Percentiles rank a stretch among this genome's conserved stretches.
Conservation (phyloP, 2,329 filamentous ascomycete species). For the Penicillium sp. region DNA sequence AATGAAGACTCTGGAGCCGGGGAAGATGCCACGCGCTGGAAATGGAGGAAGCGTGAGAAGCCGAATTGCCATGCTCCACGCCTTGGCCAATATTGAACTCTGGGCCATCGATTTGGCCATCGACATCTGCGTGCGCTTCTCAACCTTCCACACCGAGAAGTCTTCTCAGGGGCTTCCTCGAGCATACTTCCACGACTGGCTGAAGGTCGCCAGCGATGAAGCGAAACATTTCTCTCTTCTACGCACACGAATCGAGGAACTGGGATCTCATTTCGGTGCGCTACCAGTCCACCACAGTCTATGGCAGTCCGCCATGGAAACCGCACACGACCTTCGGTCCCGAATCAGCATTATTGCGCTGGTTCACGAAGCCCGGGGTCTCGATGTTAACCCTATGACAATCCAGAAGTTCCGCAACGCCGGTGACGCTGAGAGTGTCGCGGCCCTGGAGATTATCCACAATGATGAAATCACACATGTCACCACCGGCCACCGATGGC, state of each 20-base stretch:
- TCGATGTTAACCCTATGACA: conserved; percentile 48
- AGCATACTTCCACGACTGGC: conserved; percentile 48
- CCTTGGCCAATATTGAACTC: conserved; percentile 48
- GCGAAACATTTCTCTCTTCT: conserved; percentile 49
- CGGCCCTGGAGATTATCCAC: conserved; percentile 43
- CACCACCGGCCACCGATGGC: conserved; percentile 47
- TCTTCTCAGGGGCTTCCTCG: conserved; percentile 35
- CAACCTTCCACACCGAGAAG: conserved; percentile 39
- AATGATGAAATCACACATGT: conserved; percentile 50
- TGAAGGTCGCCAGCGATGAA: conserved; percentile 48
- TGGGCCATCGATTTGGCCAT: conserved; percentile 49
- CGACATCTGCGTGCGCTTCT: conserved; percentile 47
- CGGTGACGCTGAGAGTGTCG: conserved; percentile 42
- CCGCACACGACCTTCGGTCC: conserved; percentile 44
- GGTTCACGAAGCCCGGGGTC: conserved; percentile 47
- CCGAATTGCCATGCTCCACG: conserved; percentile 46
- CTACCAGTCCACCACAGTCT: conserved; percentile 46
- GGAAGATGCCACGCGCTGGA: conserved; percentile 40
- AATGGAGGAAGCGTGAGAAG: conserved; percentile 45
- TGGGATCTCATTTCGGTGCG: conserved; percentile 45
- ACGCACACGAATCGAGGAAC: conserved; percentile 43
- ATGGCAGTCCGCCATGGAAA: conserved; percentile 44
- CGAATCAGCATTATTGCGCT: conserved; percentile 47
- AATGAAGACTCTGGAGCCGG: conserved; percentile 38
- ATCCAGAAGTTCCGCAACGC: conserved; percentile 47